Evolutionary conservation across 352 stramenopile species (phyloP), one percentile per base, ranked within the genome.

Genomic region (Plasmopara muralis): DNA sequence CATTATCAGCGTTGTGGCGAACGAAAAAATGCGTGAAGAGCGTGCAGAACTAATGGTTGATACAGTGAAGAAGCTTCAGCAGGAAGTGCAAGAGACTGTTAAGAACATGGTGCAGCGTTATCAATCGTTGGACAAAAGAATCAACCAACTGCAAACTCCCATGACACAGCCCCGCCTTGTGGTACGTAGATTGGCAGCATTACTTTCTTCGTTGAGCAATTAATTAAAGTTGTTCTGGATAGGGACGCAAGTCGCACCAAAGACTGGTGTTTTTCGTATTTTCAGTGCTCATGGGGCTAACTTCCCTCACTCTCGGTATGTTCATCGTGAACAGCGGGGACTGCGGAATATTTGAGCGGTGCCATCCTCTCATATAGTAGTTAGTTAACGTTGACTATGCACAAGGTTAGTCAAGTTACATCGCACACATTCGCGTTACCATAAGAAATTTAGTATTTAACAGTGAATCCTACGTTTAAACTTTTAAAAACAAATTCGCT

Each of bases 1-100:
- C 34, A 72, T 90, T 45, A 74, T 89, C 3, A 79, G 74, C 38
- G 53, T 91, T 15, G 66, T 83, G 9, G 70, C 83, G 6, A 85
- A 64, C 18, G 63, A 69, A 5, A 85, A 83, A 39, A 74, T 93
- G 29, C 66, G 74, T 13, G 80, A 91, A 13, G 74, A 93, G 45
- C 83, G 75, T 55, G 47, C 55, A 1, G 82, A 90, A 43, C 42
- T 88, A 35, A 55, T 83, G 20, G 56, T 59, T 0, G 82, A 87
- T 40, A 58, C 74, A 16, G 47, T 86, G 14, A 83, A 85, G 44
- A 79, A 80, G 31, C 40, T 87, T 0, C 71, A 88, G 41, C 61
- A 77, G 29, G 77, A 90, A 48, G 54, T 88, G 10, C 66, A 81
- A 39, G 69, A 90, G 13, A 64, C 67, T 1, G 42, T 85, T 7